Base-by-base conservation (phyloP, 1,284 basidiomycete genomes). In the Lentinus polychrous region DNA sequence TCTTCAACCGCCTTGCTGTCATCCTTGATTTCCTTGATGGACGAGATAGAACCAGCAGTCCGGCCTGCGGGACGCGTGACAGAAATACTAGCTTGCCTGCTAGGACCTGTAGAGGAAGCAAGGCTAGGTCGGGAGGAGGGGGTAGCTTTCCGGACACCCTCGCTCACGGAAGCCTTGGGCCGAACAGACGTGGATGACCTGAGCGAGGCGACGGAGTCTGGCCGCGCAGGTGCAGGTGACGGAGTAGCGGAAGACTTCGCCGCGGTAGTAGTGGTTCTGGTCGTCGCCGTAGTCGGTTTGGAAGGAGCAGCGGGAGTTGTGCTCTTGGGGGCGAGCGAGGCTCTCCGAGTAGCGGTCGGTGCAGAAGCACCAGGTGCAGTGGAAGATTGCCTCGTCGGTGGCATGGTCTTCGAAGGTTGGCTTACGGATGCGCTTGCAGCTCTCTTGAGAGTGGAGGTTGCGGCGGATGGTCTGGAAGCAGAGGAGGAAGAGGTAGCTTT, bases 11-110 rank as follows among this genome's bases (percentile, higher is more conserved):
- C 72, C 56, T 76, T 76, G n/a, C 62, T 68, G 55, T 81, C 80
- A 54, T 80, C 82, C 54, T 75, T 78, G 10, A 83, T 69, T 57
- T 86, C 86, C 51, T 71, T 76, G 50, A 88, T 79, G 3, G 86
- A 85, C 11, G 83, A 75, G 43, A 88, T 79, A 2, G 86, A 87
- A 12, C 72, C 68, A 22, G 75, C 58, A 18, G 66, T 67, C 32
- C 78, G 72, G 39, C 72, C 60, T 20, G 27, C 31, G 3, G 71
- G 55, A 47, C 68, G 71, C 17, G 63, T 54, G 31, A 61, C 55
- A 12, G 62, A 45, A 1, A 58, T 56, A 39, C 64, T 61, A 1
- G 66, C 47, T 10, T 63, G 60, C 18, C 59, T 51, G 34, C 49
- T 58, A 2, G 53, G 18, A n/a, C 57, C 32, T 35, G 62, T 20